Evolutionary conservation across 805 yeast species (phyloP).

Genomic region (Teunomyces stri): DNA sequence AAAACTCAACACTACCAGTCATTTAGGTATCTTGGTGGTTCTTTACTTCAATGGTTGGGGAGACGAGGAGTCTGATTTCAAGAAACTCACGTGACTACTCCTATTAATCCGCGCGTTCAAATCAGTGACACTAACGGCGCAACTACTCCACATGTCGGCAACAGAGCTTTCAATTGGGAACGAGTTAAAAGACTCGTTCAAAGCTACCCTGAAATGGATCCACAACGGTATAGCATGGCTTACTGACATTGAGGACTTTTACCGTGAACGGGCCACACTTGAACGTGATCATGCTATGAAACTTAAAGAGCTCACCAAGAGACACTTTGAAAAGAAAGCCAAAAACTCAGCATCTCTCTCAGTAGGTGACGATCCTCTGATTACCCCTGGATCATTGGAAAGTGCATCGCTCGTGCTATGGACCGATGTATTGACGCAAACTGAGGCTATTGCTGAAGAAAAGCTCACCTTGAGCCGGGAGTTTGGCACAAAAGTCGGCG

Average conservation of each 20-base stretch:
- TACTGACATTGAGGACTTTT: constrained; percentile 75
- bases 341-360: constrained; percentile 61
- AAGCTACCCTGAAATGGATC: constrained; percentile 77
- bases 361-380: constrained; percentile 87
- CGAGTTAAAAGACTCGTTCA: constrained; percentile 77
- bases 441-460: constrained; percentile 75
- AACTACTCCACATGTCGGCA: neutral
- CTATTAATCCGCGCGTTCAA: neutral
- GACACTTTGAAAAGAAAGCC: constrained; percentile 75
- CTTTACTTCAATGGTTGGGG: no score
- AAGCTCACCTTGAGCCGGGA: constrained; percentile 58
- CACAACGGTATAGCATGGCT: constrained; percentile 71
- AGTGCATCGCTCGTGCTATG: constrained; percentile 84
- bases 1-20: no score
- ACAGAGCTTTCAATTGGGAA: constrained; percentile 52
- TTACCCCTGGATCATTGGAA: constrained; percentile 94
- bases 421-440: constrained; percentile 82
- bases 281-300: constrained; percentile 81
- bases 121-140: neutral
- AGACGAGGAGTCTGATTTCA: neutral
- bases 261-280: constrained; percentile 74
- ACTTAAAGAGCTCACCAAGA: constrained; percentile 60
- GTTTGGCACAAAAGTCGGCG: constrained; percentile 56
- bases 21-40: no score
- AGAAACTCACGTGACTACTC: constrained; percentile 2